Conservation (phyloP, 768 basidiomycete genomes). For the Lactarius trivialis region DNA sequence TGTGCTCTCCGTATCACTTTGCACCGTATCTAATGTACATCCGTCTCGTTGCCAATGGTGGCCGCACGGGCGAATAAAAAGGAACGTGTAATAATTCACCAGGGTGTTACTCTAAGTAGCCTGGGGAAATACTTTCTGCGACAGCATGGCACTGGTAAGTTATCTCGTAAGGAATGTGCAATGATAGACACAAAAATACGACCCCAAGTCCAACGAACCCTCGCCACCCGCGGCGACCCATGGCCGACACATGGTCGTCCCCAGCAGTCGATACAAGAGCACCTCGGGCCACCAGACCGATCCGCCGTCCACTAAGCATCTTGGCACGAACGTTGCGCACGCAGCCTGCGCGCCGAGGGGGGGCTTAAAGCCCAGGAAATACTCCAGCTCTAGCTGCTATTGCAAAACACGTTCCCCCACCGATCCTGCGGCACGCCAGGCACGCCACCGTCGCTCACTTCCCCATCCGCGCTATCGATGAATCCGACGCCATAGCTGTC, state of each 20-base stretch:
- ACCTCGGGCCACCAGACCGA: neutral
- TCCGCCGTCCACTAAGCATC: neutral
- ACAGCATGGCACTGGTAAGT: neutral
- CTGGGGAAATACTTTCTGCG: too few species aligned
- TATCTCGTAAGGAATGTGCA: neutral
- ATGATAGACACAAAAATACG: neutral
- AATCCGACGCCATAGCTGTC: constrained; percentile 73
- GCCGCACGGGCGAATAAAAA: neutral
- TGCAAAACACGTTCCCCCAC: constrained; percentile 79
- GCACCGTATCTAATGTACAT: constrained; percentile 6
- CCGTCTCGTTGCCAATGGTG: neutral
- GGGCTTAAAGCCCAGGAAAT: neutral
- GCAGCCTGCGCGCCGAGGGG: too few species aligned
- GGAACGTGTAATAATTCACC: neutral
- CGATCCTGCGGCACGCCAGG: constrained; percentile 54
- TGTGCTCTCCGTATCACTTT: neutral
- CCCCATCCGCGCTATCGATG: constrained; percentile 48
- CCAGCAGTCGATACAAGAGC: neutral
- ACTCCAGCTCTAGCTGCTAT: constrained; percentile 26
- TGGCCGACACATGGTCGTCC: neutral
- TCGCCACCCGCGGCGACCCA: neutral
- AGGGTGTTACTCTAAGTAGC: neutral
- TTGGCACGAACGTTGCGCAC: too few species aligned
- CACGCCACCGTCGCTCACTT: constrained; percentile 41
- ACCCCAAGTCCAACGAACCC: neutral